phyloP scores from a whole-genome alignment of 2,329 filamentous ascomycete species.

The Shiraia sp. region DNA sequence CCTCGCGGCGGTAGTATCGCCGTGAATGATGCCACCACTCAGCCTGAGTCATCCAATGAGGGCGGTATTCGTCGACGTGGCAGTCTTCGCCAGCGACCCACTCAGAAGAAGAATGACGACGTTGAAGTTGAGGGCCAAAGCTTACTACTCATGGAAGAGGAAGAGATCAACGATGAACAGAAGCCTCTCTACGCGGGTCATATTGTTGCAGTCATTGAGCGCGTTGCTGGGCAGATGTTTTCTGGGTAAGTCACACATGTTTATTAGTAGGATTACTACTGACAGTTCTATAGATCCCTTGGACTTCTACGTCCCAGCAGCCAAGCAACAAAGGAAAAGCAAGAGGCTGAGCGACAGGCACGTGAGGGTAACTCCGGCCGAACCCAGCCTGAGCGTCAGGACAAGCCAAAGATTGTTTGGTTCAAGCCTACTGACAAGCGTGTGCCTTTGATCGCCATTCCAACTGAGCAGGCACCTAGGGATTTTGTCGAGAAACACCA shows the following conservation, averaged over 20 bases:
- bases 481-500: conserved; percentile 99
- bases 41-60: conserved; percentile 66
- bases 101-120: conserved; percentile 99
- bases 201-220: conserved; percentile 95
- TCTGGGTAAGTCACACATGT: conserved; percentile 58
- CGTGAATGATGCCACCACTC: conserved; percentile 62
- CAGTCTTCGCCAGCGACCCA: conserved; percentile 93
- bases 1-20: conserved; percentile 79
- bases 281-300: conserved; percentile 64
- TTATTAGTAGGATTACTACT: conserved; percentile 5
- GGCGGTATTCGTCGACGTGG: conserved; percentile 90
- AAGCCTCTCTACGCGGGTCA: conserved; percentile 97
- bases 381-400: conserved; percentile 81
- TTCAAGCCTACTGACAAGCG: conserved; percentile 99
- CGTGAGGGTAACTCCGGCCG: conserved; percentile 77
- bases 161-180: conserved; percentile 97
- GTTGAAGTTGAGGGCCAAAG: conserved; percentile 98
- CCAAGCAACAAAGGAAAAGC: conserved; percentile 98
- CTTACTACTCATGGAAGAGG: conserved; percentile 92
- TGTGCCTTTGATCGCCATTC: conserved; percentile 95
- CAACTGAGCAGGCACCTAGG: conserved; percentile 93
- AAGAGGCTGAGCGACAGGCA: conserved; percentile 92
- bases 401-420: conserved; percentile 99
- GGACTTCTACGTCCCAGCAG: conserved; percentile 93
- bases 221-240: conserved; percentile 98